Conservation (phyloP, 305 asterid species). For the Fraxinus dipetala region DNA sequence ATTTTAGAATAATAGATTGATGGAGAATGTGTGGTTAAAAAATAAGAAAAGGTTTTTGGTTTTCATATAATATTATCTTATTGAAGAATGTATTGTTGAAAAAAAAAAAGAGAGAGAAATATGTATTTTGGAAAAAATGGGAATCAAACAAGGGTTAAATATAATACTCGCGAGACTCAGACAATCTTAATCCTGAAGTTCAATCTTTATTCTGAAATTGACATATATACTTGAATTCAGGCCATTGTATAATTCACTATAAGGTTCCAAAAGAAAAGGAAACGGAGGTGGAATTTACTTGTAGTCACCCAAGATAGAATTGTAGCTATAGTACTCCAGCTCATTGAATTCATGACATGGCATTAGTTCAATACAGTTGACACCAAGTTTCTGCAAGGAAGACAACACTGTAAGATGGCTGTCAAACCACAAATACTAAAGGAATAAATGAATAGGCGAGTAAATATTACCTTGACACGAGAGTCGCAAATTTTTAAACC, state of each 20-base stretch:
- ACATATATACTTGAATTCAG: background rate
- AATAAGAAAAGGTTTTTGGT: no score
- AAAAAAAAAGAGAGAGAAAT: no score
- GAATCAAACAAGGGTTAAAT: background rate
- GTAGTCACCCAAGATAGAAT: conserved; percentile 82
- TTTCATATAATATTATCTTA: no score
- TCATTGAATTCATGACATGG: conserved; percentile 99
- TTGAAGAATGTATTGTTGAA: no score
- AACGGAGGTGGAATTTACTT: conserved; percentile 47
- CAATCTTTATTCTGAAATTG: background rate
- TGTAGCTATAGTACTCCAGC: conserved; percentile 90
- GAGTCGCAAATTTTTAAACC: conserved; percentile 9
- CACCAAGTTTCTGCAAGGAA: conserved; percentile 79
- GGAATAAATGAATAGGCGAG: background rate
- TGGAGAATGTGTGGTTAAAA: no score
- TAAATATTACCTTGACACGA: conserved; percentile 4
- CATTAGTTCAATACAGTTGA: conserved; percentile 98
- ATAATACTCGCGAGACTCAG: background rate
- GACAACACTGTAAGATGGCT: conserved; percentile 18
- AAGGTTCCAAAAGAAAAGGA: conserved; percentile 14
- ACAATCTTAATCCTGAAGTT: background rate
- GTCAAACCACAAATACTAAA: conserved; percentile 14
- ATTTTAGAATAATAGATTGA: no score
- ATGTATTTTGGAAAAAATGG: no score
- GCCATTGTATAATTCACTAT: background rate